Evolutionary conservation across 2,329 filamentous ascomycete species (phyloP).

Genomic region (Alternaria burnsii): DNA sequence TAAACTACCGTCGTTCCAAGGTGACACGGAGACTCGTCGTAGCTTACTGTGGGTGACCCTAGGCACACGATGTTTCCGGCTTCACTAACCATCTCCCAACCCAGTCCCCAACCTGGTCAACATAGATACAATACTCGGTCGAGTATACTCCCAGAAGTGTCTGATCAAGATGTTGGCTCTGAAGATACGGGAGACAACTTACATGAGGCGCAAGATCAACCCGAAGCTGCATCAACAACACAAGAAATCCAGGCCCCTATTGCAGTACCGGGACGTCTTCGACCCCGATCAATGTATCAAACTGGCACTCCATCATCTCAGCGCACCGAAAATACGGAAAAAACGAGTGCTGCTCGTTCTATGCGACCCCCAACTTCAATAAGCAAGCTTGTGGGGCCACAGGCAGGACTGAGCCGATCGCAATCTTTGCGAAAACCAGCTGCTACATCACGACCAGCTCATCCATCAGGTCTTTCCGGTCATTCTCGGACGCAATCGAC

Average conservation of each 20-base stretch:
- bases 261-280: conserved; percentile 24
- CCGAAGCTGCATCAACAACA: background rate
- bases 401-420: conserved; percentile 33
- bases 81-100: background rate
- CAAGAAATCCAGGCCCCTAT: conserved; percentile 7
- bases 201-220: background rate
- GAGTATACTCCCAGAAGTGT: conserved; percentile 12
- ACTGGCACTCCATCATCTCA: conserved; percentile 20
- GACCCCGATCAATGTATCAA: conserved; percentile 46
- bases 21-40: conserved; percentile 28
- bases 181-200: background rate
- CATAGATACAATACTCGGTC: conserved; percentile 26
- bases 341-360: conserved; percentile 17
- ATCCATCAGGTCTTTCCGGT: conserved; percentile 12
- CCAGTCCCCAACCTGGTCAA: conserved; percentile 42
- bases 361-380: conserved; percentile 29
- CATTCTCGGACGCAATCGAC: conserved; percentile 44
- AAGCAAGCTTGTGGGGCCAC: conserved; percentile 30
- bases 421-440: conserved; percentile 44
- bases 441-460: conserved; percentile 26
- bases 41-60: conserved; percentile 34
- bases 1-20: conserved; percentile 14
- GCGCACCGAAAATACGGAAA: conserved; percentile 14
- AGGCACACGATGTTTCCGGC: background rate
- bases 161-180: conserved; percentile 5